These are phyloP conservation scores for Claviceps sp. DNA, from an alignment of 2,329 filamentous ascomycete species.

Conservation along the genomic window DNA sequence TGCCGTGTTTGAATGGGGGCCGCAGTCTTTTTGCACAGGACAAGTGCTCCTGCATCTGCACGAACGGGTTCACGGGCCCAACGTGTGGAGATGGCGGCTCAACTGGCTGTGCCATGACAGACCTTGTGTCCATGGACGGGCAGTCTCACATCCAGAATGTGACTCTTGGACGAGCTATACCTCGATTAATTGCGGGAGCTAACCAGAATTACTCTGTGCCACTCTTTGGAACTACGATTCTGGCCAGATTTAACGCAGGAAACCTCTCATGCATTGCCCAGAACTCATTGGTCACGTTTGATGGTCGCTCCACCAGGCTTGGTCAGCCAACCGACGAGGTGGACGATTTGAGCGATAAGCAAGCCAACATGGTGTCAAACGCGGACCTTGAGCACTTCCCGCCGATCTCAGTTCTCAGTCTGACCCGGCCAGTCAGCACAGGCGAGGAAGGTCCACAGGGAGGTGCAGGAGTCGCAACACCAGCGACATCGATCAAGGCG, in stretches of 20 bases:
- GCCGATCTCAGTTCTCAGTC: slow-evolving; percentile 3
- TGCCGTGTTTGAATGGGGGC: slow-evolving; percentile 68
- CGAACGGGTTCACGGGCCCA: slow-evolving; percentile 64
- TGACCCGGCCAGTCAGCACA: not conserved
- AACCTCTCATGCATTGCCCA: slow-evolving; percentile 72
- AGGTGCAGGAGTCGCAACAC: not conserved
- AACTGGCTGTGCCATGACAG: slow-evolving; percentile 40
- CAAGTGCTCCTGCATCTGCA: slow-evolving; percentile 74
- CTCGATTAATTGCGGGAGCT: slow-evolving; percentile 55
- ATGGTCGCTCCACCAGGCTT: slow-evolving; percentile 35
- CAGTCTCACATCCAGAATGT: slow-evolving; percentile 43
- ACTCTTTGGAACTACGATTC: slow-evolving; percentile 53
- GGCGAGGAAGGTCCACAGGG: not conserved
- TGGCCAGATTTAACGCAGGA: slow-evolving; percentile 61
- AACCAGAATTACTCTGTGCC: slow-evolving; percentile 61
- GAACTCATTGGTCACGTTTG: slow-evolving; percentile 79
- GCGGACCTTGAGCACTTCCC: not conserved
- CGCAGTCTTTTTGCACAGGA: slow-evolving; percentile 55
- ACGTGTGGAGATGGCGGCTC: slow-evolving; percentile 35
- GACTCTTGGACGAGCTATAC: slow-evolving; percentile 68
- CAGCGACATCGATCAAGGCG: not conserved
- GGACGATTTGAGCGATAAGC: not conserved
- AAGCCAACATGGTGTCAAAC: not conserved
- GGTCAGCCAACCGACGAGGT: slow-evolving; percentile 4
- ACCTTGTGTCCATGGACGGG: slow-evolving; percentile 26